phyloP scores from a whole-genome alignment of 2,329 filamentous ascomycete genomes.

The Fusarium musae region DNA sequence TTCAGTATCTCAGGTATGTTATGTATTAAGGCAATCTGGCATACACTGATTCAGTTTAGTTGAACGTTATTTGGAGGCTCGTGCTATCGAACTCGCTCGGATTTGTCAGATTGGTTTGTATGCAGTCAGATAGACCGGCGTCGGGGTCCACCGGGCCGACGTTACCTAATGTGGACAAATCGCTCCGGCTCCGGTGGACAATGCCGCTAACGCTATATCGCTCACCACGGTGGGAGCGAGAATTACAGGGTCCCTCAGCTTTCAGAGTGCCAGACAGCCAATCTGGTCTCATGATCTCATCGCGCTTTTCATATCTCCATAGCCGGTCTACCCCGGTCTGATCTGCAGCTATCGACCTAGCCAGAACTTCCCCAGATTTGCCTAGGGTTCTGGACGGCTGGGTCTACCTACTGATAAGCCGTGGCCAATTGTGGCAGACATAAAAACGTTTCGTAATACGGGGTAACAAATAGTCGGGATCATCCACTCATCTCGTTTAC shows the following conservation, averaged over 20 bases:
- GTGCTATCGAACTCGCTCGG: neutral
- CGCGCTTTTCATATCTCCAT: neutral
- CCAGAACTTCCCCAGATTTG: neutral
- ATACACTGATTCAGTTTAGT: neutral
- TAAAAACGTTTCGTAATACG: neutral
- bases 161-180: neutral
- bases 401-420: neutral
- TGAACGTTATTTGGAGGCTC: neutral
- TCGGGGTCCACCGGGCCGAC: neutral
- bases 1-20: neutral
- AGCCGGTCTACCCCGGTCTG: slow-evolving; percentile 7
- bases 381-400: neutral
- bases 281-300: neutral
- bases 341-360: slow-evolving; percentile 1
- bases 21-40: neutral
- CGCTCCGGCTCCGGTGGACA: neutral
- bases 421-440: neutral
- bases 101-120: neutral
- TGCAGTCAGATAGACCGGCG: neutral
- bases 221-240: neutral
- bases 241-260: neutral
- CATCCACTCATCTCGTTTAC: neutral
- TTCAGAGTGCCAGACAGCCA: neutral
- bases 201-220: slow-evolving; percentile 4
- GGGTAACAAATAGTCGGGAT: neutral